phyloP scores from a whole-genome alignment of 345 rosid genomes.

The Lumnitzera littorea region DNA sequence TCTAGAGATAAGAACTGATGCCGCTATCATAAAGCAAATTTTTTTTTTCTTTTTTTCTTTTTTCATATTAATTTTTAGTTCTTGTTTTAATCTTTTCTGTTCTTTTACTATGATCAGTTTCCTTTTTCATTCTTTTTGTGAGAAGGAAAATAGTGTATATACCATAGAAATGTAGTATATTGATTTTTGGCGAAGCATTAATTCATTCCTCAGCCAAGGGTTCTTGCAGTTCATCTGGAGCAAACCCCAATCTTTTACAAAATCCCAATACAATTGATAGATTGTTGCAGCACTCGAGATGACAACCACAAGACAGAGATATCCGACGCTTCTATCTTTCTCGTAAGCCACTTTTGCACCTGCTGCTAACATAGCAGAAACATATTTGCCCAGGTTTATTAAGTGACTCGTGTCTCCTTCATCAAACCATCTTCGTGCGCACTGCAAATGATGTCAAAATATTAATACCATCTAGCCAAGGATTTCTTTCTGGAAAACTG shows the following conservation, averaged over 20 bases:
- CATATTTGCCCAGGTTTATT: conserved; percentile 86
- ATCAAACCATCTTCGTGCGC: conserved; percentile 94
- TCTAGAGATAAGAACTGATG: background rate
- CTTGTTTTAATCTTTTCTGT: too few relatives aligned
- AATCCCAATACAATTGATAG: conserved; percentile 97
- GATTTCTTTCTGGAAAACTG: too few relatives aligned
- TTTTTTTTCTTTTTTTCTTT: too few relatives aligned
- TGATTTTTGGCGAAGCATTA: conserved; percentile 78
- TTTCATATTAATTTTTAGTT: too few relatives aligned
- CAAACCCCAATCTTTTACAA: conserved; percentile 98
- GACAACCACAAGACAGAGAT: conserved; percentile 64
- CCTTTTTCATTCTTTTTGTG: background rate
- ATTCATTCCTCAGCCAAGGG: conserved; percentile 97
- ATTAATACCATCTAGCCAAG: background rate
- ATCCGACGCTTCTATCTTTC: conserved; percentile 51
- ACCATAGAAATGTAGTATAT: conserved; percentile 97
- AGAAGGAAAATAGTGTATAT: conserved; percentile 12
- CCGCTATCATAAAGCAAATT: too few relatives aligned
- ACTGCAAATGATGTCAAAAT: conserved; percentile 32
- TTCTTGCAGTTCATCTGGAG: conserved; percentile 75
- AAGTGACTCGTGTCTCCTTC: conserved; percentile 73
- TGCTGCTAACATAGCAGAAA: conserved; percentile 94
- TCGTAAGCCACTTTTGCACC: conserved; percentile 91
- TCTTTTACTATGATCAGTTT: background rate
- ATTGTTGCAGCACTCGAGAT: conserved; percentile 82